These are phyloP conservation scores for Trichoderma asperellum DNA, from an alignment of 2,329 filamentous ascomycete genomes.

Conservation along the genomic window DNA sequence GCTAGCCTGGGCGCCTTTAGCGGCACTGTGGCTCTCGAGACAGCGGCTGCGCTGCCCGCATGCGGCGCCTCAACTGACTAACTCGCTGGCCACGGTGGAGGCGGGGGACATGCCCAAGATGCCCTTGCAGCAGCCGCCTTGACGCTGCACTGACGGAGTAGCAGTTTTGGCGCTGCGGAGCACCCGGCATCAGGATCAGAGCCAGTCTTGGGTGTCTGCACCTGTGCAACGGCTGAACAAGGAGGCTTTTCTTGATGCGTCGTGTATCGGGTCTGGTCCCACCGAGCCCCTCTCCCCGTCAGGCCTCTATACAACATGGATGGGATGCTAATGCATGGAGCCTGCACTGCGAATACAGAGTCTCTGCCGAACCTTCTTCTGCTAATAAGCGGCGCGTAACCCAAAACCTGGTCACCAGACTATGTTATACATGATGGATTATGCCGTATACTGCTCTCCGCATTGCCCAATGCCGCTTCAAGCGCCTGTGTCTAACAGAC, in stretches of 20 bases:
- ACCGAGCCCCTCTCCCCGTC: conserved; percentile 7
- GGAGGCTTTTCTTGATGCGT: not conserved
- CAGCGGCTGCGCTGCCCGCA: conserved; percentile 15
- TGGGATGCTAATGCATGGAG: no score
- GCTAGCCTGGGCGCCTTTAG: not conserved
- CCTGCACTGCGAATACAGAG: not conserved
- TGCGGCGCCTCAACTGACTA: conserved; percentile 14
- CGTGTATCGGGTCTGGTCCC: conserved; percentile 5
- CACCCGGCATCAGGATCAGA: conserved; percentile 1
- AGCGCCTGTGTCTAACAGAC: not conserved
- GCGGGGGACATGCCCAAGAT: not conserved
- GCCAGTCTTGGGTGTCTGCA: not conserved
- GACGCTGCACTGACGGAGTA: not conserved
- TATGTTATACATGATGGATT: not conserved
- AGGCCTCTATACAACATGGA: not conserved
- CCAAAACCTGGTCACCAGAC: conserved; percentile 23
- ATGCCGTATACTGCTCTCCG: not conserved
- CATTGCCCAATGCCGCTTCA: conserved; percentile 10
- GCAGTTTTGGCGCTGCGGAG: conserved; percentile 15
- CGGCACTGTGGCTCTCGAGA: conserved; percentile 16
- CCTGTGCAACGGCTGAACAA: not conserved
- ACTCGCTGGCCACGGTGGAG: not conserved
- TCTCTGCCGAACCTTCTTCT: not conserved
- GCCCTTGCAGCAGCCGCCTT: conserved; percentile 22
- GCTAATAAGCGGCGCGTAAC: not conserved